phyloP scores from a whole-genome alignment of 331 rosid genomes.

The Pyrus hybrid region DNA sequence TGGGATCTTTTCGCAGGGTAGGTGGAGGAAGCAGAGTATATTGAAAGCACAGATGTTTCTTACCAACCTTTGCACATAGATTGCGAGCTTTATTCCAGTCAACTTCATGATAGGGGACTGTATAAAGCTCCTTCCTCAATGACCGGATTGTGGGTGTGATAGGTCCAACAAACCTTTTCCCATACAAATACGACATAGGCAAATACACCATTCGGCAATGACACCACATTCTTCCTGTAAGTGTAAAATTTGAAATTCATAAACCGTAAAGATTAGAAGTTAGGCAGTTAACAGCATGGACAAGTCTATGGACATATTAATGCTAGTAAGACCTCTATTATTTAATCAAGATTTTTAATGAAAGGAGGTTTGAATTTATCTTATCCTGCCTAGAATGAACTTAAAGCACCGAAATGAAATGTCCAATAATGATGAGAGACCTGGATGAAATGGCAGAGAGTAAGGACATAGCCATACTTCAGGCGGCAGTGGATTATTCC shows the following conservation, averaged over 20 bases:
- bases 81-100: conserved; percentile 9
- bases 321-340: not conserved
- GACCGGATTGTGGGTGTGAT: conserved; percentile 13
- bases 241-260: not conserved
- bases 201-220: conserved; percentile 16
- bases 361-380: not conserved
- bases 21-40: not conserved
- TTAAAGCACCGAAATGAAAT: not conserved
- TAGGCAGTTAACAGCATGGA: not conserved
- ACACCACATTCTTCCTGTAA: conserved; percentile 14
- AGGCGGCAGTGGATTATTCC: conserved; percentile 16
- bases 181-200: conserved; percentile 20
- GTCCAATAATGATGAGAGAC: not conserved
- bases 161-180: conserved; percentile 13
- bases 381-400: not conserved
- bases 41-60: not conserved
- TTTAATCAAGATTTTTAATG: not conserved
- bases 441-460: conserved; percentile 14
- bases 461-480: conserved; percentile 16
- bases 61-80: conserved; percentile 5
- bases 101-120: conserved; percentile 8
- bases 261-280: not conserved
- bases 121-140: conserved; percentile 15
- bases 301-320: not conserved
- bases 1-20: not conserved